Conservation (phyloP, 2,329 filamentous ascomycete genomes). For the Passalora sequoiae region DNA sequence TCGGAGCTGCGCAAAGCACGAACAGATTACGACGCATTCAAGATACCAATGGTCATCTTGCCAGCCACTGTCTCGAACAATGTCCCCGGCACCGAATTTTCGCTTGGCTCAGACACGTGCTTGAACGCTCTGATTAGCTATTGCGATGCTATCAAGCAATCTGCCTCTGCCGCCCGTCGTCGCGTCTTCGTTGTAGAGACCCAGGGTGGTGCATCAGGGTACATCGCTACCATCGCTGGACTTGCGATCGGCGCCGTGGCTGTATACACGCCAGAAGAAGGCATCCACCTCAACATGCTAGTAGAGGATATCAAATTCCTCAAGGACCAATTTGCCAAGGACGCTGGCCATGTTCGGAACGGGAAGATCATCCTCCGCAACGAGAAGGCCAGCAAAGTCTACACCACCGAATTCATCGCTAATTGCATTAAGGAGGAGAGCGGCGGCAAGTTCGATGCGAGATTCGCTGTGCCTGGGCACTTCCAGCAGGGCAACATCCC, state of each 20-base stretch:
- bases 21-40: constrained; percentile 72
- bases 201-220: constrained; percentile 89
- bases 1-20: constrained; percentile 80
- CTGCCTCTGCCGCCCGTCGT: constrained; percentile 84
- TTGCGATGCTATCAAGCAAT: constrained; percentile 96
- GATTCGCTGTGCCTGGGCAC: constrained; percentile 76
- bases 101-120: constrained; percentile 91
- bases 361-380: constrained; percentile 96
- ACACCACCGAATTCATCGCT: constrained; percentile 87
- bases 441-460: constrained; percentile 83
- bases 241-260: constrained; percentile 87
- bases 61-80: constrained; percentile 99
- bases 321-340: constrained; percentile 75
- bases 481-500: constrained; percentile 54
- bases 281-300: constrained; percentile 88
- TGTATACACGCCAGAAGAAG: constrained; percentile 96
- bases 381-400: constrained; percentile 85
- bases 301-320: constrained; percentile 84
- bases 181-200: constrained; percentile 98
- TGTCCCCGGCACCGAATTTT: constrained; percentile 92
- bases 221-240: constrained; percentile 84
- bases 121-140: constrained; percentile 91
- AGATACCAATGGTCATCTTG: constrained; percentile 84
- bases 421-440: constrained; percentile 94
- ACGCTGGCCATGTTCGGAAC: constrained; percentile 81